A percentile compares a stretch with the other conserved stretches of the same genome.
phyloP scores from a whole-genome alignment of 2,329 filamentous ascomycete species.

The Sporothrix phasma region DNA sequence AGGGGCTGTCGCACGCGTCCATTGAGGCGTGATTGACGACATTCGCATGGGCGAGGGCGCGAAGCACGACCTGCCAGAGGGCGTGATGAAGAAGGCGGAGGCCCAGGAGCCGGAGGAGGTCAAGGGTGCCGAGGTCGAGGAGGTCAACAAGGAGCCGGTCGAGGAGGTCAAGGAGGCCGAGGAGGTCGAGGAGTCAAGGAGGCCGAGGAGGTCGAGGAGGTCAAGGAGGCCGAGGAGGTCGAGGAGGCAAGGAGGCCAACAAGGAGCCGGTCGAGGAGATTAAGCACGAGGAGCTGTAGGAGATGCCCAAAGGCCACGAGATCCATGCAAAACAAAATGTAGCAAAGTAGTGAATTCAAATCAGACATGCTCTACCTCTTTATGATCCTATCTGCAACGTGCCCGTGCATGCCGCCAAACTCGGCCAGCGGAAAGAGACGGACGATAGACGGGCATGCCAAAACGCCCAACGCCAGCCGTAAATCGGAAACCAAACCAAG shows the following conservation, averaged over 20 bases:
- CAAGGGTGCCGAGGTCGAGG: slow-evolving; percentile 27
- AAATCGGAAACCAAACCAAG: background rate
- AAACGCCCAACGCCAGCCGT: background rate
- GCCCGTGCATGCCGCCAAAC: no score
- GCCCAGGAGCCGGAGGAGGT: slow-evolving; percentile 25
- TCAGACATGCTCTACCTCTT: no score
- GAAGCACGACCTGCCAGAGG: slow-evolving; percentile 64
- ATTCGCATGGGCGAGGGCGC: slow-evolving; percentile 79
- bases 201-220: slow-evolving; percentile 22
- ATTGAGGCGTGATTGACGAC: slow-evolving; percentile 81
- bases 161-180: slow-evolving; percentile 21
- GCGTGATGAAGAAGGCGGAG: slow-evolving; percentile 35
- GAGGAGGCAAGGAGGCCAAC: slow-evolving; percentile 26
- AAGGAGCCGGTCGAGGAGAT: slow-evolving; percentile 13
- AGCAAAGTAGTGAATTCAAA: no score
- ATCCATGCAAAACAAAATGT: no score
- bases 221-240: slow-evolving; percentile 29
- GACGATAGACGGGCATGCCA: background rate
- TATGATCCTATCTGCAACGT: no score
- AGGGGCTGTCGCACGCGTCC: slow-evolving; percentile 45
- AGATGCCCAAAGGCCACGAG: background rate
- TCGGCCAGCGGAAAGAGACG: background rate
- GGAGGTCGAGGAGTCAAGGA: no score
- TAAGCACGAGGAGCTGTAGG: slow-evolving; percentile 36
- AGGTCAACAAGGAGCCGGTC: slow-evolving; percentile 26